A percentile compares a stretch with the other conserved stretches of the same genome.
These are phyloP conservation scores for Selaginella tamariscina DNA, from an alignment of 75 land plant species.

Conservation along the genomic window DNA sequence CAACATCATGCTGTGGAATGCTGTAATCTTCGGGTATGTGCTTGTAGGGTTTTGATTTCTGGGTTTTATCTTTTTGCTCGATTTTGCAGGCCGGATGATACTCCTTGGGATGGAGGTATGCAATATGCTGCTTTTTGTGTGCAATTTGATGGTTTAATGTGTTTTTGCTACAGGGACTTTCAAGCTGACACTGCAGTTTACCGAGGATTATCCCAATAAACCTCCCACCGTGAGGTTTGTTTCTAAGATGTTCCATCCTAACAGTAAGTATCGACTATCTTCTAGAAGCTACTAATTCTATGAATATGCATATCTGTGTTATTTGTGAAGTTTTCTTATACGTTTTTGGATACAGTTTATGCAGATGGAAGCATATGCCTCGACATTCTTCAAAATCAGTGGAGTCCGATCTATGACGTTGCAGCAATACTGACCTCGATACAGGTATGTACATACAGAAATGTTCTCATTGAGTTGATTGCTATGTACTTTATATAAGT, in stretches of 20 bases:
- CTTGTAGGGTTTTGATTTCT: background rate
- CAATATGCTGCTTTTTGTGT: background rate
- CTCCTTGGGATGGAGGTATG: constrained; percentile 98
- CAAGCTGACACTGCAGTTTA: constrained; percentile 80
- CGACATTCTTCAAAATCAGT: constrained; percentile 75
- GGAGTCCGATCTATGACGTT: constrained; percentile 84
- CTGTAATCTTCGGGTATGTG: constrained; percentile 70
- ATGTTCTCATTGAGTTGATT: too few relatives aligned
- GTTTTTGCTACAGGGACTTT: constrained; percentile 54
- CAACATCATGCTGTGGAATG: constrained; percentile 82
- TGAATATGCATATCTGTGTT: too few relatives aligned
- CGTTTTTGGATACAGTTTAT: constrained; percentile 37
- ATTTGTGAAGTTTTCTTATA: background rate
- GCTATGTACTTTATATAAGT: too few relatives aligned
- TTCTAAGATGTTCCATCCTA: constrained; percentile 72
- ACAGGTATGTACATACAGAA: constrained; percentile 30
- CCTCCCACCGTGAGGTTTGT: constrained; percentile 93
- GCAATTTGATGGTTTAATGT: background rate
- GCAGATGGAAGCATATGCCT: constrained; percentile 78
- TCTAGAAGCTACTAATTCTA: too few relatives aligned
- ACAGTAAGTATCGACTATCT: constrained; percentile 40
- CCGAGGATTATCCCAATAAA: constrained; percentile 92
- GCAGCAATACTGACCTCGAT: constrained; percentile 76
- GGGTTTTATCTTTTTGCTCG: background rate
- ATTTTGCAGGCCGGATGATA: constrained; percentile 86